Base-by-base conservation (phyloP, 2,329 filamentous ascomycete genomes). In the Capronia coronata region DNA sequence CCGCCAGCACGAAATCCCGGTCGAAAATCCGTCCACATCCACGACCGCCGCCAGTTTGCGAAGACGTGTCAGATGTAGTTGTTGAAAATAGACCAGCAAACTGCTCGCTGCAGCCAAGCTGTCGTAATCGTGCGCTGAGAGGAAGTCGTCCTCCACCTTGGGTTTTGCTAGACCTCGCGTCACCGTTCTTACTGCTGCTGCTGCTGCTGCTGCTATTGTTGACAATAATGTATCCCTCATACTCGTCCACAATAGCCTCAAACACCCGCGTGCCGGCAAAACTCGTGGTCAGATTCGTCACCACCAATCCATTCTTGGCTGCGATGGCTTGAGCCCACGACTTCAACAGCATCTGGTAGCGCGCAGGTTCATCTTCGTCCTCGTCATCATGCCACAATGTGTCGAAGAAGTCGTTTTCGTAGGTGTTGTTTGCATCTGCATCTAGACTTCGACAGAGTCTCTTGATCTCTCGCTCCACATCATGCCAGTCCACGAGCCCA, bases 211-310 rank as follows among this genome's bases (percentile, higher is more conserved):
- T n/a, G n/a, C n/a, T n/a, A n/a, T n/a, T n/a, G n/a, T 14, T 16
- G 30, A 22, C 5, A 11, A 23, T 19, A 25, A 59, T 43, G 43
- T 52, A 74, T 5, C 65, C 63, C 48, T 76, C 68, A 59, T 83
- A 83, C 30, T 77, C 74, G 40, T 78, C 73, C 1, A 83, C 68
- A 43, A 83, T 78, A 6, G 71, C 71, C 48, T 71, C 69, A 45
- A 82, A 75, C 13, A 78, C 70, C 38, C 64, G 68, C 16, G 74
- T 74, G 55, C 79, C 71, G 3, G 77, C 70, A 60, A 83, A 82
- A 40, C 72, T 75, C 5, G 77, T 80, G 1, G 75, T 79, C 49
- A 82, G 65, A 47, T 82, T 82, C 10, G 68, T 62, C 30, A 82
- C 65, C 5, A 62, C 62, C 3, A 76, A 55, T 2, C 70, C 71